Percentiles rank a stretch among this genome's conserved stretches.
phyloP scores from a whole-genome alignment of 2,329 filamentous ascomycete genomes.

The Sporothrix euskadiensis region DNA sequence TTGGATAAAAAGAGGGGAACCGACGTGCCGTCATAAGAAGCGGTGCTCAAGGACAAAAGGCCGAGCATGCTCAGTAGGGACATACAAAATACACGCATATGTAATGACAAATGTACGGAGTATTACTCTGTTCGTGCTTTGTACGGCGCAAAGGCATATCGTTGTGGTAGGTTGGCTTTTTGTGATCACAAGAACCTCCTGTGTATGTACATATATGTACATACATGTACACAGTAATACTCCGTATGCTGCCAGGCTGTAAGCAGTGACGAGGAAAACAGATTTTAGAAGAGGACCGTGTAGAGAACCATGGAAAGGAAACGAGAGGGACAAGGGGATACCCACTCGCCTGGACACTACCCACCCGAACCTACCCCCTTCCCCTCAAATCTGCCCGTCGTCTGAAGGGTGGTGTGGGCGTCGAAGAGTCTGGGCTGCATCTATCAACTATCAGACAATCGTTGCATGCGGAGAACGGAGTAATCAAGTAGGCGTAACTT shows the following conservation, averaged over 20 bases:
- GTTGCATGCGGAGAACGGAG: not conserved
- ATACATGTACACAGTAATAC: too few relatives aligned
- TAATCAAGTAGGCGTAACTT: not conserved
- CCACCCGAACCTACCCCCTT: not conserved
- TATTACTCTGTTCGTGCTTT: not conserved
- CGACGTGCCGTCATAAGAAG: constrained; percentile 3
- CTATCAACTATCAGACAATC: not conserved
- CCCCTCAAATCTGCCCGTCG: constrained; percentile 5
- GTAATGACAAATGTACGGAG: not conserved
- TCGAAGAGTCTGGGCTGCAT: not conserved
- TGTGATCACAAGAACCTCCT: not conserved
- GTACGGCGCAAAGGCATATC: not conserved
- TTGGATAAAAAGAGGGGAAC: constrained; percentile 17
- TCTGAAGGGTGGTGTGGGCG: not conserved
- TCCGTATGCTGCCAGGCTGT: too few relatives aligned
- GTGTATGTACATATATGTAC: too few relatives aligned
- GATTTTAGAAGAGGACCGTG: constrained; percentile 6
- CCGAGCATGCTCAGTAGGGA: too few relatives aligned
- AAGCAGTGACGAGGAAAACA: not conserved
- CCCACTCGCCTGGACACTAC: constrained; percentile 5
- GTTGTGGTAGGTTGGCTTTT: not conserved
- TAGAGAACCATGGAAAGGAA: not conserved
- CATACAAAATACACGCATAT: not conserved
- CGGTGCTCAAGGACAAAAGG: not conserved
- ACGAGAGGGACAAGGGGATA: constrained; percentile 1